phyloP scores from a whole-genome alignment of 106 monocot species.

The Dendrobium nobile region DNA sequence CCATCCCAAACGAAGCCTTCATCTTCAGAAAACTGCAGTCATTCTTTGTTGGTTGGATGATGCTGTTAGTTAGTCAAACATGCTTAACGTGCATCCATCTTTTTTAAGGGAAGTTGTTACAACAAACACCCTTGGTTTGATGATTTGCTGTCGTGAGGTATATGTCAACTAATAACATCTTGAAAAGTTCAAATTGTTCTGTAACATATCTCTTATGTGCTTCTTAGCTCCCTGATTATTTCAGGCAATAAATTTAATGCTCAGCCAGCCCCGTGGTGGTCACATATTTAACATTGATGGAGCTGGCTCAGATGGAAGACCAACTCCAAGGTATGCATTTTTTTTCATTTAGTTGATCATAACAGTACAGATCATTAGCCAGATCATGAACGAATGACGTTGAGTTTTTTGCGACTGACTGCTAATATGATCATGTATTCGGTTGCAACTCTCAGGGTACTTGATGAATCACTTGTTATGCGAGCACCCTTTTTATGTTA shows the following conservation, averaged over 20 bases:
- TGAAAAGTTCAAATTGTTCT: background rate
- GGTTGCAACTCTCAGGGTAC: background rate
- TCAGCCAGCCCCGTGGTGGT: conserved; percentile 81
- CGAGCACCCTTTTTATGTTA: background rate
- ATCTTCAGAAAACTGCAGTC: background rate
- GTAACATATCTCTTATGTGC: background rate
- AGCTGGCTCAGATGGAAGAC: conserved; percentile 98
- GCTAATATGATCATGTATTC: background rate
- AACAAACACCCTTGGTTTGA: conserved; percentile 93
- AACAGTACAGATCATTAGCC: background rate
- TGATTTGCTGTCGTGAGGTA: conserved; percentile 98
- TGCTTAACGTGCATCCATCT: background rate
- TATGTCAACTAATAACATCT: background rate
- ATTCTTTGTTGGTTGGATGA: conserved; percentile 3
- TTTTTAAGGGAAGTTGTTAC: conserved; percentile 88
- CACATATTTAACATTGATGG: conserved; percentile 98
- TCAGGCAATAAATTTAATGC: conserved; percentile 98
- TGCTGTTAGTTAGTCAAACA: background rate
- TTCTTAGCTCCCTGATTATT: conserved; percentile 1
- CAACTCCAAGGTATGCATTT: conserved; percentile 76
- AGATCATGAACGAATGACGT: background rate
- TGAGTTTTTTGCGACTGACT: background rate
- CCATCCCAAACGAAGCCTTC: no score
- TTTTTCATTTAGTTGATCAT: background rate
- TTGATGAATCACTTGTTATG: background rate